A percentile compares a stretch with the other conserved stretches of the same genome.
Conservation (phyloP, 257 asterid genomes). For the Fraxinus cuspidata region DNA sequence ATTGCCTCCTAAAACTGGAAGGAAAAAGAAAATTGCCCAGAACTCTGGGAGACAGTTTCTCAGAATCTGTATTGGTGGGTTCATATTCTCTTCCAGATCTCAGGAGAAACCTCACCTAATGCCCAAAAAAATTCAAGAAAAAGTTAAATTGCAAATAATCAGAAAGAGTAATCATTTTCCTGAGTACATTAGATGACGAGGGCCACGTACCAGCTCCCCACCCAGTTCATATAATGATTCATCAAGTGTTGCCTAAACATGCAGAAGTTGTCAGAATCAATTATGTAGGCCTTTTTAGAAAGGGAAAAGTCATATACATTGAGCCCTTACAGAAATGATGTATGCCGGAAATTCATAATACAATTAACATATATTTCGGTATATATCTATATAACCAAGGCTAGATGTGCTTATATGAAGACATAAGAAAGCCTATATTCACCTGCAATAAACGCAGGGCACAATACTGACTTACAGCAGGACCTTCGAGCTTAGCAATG, state of each 20-base stretch:
- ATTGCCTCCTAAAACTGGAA: constrained; percentile 74
- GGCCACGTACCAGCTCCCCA: constrained; percentile 91
- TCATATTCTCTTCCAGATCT: constrained; percentile 98
- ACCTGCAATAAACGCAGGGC: constrained; percentile 98
- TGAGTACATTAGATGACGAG: constrained; percentile 14
- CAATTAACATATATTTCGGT: neutral
- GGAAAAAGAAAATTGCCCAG: constrained; percentile 88
- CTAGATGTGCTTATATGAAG: constrained; percentile 12
- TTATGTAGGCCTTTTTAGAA: neutral
- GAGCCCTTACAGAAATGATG: neutral
- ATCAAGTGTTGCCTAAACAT: constrained; percentile 86
- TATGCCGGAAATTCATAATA: neutral
- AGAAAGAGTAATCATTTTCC: constrained; percentile 19
- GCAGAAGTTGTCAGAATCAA: constrained; percentile 37
- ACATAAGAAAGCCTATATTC: constrained; percentile 27
- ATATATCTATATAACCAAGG: neutral
- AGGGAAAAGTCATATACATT: neutral
- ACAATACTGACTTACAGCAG: constrained; percentile 94
- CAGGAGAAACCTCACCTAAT: constrained; percentile 90
- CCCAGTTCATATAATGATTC: constrained; percentile 94
- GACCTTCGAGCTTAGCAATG: constrained; percentile 98
- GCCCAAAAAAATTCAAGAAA: constrained; percentile 19
- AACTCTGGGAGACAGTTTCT: constrained; percentile 80
- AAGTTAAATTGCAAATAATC: constrained; percentile 5
- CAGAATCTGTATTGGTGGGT: constrained; percentile 63